Evolutionary conservation across 495 filamentous ascomycete species (phyloP).

Genomic region (Glonium stellatum): DNA sequence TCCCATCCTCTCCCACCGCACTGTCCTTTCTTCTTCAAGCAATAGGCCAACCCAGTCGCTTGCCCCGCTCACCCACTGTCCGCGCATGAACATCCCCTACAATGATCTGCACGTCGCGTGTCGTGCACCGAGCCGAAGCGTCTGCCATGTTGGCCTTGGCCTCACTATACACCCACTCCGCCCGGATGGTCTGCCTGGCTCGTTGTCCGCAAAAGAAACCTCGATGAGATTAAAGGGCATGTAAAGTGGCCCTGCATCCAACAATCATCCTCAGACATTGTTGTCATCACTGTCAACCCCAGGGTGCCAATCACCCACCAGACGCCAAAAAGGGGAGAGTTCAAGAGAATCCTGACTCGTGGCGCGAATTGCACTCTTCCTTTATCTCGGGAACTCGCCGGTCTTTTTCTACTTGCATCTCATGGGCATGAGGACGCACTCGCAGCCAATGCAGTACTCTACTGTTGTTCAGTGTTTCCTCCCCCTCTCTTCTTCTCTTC

Average conservation of each 20-base stretch:
- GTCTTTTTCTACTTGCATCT: slow-evolving; percentile 10
- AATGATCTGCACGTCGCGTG: slow-evolving; percentile 22
- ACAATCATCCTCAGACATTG: background rate
- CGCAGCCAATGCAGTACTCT: slow-evolving; percentile 4
- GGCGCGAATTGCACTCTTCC: slow-evolving; percentile 22
- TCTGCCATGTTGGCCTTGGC: slow-evolving; percentile 11
- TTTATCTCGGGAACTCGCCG: slow-evolving; percentile 15
- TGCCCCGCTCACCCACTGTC: slow-evolving; percentile 12
- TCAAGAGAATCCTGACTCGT: slow-evolving; percentile 22
- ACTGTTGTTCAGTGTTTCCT: slow-evolving; percentile 2
- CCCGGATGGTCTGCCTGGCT: background rate
- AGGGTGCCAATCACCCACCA: slow-evolving; percentile 2
- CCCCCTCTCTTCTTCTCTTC: background rate
- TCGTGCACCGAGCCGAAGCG: slow-evolving; percentile 2
- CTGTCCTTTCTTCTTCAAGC: slow-evolving; percentile 1
- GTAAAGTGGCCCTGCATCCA: slow-evolving; percentile 1
- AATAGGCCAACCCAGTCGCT: background rate
- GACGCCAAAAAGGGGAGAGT: slow-evolving; percentile 2
- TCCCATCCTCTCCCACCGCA: too few relatives aligned
- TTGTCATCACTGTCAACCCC: background rate
- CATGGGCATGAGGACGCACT: slow-evolving; percentile 20
- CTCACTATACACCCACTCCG: slow-evolving; percentile 16
- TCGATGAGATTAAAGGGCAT: slow-evolving; percentile 28
- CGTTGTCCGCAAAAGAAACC: slow-evolving; percentile 6
- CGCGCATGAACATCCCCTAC: slow-evolving; percentile 23